phyloP scores from a whole-genome alignment of 345 rosid genomes.

The Combretum micranthum region DNA sequence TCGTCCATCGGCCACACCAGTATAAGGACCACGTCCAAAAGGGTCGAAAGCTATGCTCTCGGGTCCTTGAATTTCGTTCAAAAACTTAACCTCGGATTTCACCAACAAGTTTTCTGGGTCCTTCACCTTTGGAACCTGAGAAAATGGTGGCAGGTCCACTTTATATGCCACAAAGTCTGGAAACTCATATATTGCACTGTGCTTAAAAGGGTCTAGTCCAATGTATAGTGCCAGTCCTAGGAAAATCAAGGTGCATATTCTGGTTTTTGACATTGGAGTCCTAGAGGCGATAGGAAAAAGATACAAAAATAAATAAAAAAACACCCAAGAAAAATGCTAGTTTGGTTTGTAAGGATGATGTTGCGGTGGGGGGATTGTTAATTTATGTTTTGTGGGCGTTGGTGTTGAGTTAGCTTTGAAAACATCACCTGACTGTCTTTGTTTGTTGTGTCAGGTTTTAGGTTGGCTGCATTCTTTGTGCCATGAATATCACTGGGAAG shows the following conservation, averaged over 20 bases:
- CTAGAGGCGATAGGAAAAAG: not conserved
- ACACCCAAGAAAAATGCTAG: not conserved
- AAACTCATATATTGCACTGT: constrained; percentile 58
- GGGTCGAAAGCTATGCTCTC: constrained; percentile 90
- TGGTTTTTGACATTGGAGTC: constrained; percentile 21
- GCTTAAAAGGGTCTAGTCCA: constrained; percentile 69
- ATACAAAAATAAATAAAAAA: not conserved
- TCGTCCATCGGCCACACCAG: constrained; percentile 92
- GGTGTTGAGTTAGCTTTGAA: too few relatives aligned
- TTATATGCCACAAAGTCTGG: constrained; percentile 49
- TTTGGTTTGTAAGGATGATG: not conserved
- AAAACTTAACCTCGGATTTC: constrained; percentile 65
- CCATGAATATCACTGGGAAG: too few relatives aligned
- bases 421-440: too few relatives aligned
- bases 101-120: constrained; percentile 57
- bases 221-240: constrained; percentile 68
- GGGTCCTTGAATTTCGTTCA: constrained; percentile 79
- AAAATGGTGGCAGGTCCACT: constrained; percentile 43
- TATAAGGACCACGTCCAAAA: constrained; percentile 85
- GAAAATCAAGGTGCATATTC: constrained; percentile 28
- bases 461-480: too few relatives aligned
- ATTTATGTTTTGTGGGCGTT: too few relatives aligned
- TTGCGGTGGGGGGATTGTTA: too few relatives aligned
- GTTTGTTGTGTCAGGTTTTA: too few relatives aligned
- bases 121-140: constrained; percentile 33